Conservation (phyloP, 805 yeast genomes). For the Teunomyces lycoperdinae region DNA sequence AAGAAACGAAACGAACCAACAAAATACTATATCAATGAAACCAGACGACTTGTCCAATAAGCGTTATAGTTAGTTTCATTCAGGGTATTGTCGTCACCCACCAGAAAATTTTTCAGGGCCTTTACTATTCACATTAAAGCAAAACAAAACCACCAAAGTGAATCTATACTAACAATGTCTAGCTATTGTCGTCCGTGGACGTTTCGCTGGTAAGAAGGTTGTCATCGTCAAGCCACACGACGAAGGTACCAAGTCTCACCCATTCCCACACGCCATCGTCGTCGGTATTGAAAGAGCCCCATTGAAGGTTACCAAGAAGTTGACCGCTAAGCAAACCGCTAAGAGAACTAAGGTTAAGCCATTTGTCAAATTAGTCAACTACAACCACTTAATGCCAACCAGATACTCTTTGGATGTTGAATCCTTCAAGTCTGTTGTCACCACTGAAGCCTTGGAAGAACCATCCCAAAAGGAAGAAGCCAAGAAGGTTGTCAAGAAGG, state of each 20-base stretch:
- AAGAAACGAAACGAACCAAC: too few species aligned
- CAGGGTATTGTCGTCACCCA: neutral
- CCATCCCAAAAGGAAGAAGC: conserved; percentile 99
- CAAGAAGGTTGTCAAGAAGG: conserved; percentile 97
- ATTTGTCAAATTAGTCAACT: conserved; percentile 97
- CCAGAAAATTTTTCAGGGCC: conserved; percentile 1
- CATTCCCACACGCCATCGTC: conserved; percentile 98
- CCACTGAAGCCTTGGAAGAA: conserved; percentile 93
- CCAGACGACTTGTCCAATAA: too few species aligned
- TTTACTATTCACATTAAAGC: neutral
- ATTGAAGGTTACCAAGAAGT: conserved; percentile 90
- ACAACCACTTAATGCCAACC: conserved; percentile 99
- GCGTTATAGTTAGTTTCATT: too few species aligned
- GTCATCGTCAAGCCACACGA: conserved; percentile 98
- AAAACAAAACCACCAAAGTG: neutral
- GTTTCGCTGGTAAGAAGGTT: conserved; percentile 99
- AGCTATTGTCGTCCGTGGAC: conserved; percentile 99
- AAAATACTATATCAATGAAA: too few species aligned
- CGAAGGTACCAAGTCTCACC: conserved; percentile 98
- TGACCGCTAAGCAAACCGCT: conserved; percentile 94
- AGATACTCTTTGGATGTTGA: conserved; percentile 98
- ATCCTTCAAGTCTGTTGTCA: conserved; percentile 84
- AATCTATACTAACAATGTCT: conserved; percentile 16
- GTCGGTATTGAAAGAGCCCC: conserved; percentile 99
- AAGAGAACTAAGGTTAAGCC: conserved; percentile 99